These are phyloP conservation scores for Scutellaria galericulata DNA, from an alignment of 257 asterid species.

Conservation along the genomic window DNA sequence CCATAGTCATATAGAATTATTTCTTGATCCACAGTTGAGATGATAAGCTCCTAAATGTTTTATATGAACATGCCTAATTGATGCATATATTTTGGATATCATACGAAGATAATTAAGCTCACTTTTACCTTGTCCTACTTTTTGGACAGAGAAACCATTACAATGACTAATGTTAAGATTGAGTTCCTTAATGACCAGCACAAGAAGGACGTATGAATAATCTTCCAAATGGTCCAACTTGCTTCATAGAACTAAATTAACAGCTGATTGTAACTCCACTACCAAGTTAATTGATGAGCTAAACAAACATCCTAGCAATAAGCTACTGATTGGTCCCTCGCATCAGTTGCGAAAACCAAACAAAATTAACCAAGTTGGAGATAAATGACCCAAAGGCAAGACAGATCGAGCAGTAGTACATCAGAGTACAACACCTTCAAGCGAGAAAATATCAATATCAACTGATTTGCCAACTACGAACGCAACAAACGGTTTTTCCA, in stretches of 20 bases:
- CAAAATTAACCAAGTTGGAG: slow-evolving; percentile 27
- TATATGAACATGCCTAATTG: slow-evolving; percentile 10
- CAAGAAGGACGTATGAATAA: neutral
- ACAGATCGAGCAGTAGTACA: slow-evolving; percentile 32
- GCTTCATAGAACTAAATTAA: slow-evolving; percentile 14
- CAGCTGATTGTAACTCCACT: slow-evolving; percentile 6
- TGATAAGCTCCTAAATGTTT: neutral
- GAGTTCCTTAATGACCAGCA: slow-evolving; percentile 5
- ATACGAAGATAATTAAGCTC: neutral
- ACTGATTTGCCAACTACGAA: neutral
- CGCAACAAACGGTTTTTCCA: neutral
- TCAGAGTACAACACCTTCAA: slow-evolving; percentile 23
- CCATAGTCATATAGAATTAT: neutral
- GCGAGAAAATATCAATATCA: slow-evolving; percentile 8
- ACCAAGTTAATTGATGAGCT: slow-evolving; percentile 12
- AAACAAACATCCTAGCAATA: neutral
- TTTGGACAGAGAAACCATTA: slow-evolving; percentile 10
- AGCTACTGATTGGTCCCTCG: neutral
- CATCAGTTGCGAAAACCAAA: slow-evolving; percentile 14
- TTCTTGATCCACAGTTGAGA: slow-evolving; percentile 27
- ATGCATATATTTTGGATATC: neutral
- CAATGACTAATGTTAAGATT: neutral
- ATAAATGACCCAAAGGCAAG: slow-evolving; percentile 19
- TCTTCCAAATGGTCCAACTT: slow-evolving; percentile 11
- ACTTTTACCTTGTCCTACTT: slow-evolving; percentile 1